These are phyloP conservation scores for Aphanomyces cochlioides DNA, from an alignment of 352 stramenopile genomes.

Conservation along the genomic window DNA sequence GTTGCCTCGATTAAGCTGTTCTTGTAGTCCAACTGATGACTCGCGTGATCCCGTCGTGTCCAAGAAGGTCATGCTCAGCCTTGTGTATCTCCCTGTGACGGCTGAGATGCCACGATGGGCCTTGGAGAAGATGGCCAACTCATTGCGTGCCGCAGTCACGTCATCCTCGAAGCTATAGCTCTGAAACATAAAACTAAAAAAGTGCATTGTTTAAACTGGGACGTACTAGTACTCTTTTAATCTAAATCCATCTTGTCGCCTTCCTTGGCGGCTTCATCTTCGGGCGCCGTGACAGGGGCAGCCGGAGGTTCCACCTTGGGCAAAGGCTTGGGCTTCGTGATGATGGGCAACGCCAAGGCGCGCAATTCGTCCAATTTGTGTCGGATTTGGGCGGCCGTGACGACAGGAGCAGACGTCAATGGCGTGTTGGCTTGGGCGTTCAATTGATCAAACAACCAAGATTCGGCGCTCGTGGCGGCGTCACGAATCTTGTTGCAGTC, in stretches of 20 bases:
- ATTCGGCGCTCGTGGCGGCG: slow-evolving; percentile 81
- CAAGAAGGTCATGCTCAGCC: slow-evolving; percentile 71
- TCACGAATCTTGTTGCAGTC: slow-evolving; percentile 92
- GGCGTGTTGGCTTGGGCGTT: slow-evolving; percentile 90
- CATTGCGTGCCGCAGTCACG: slow-evolving; percentile 47
- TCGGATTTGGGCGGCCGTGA: slow-evolving; percentile 88
- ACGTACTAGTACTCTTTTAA: slow-evolving; percentile 39
- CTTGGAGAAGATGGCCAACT: slow-evolving; percentile 70
- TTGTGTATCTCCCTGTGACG: slow-evolving; percentile 76
- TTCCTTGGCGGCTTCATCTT: slow-evolving; percentile 46
- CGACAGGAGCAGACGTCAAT: slow-evolving; percentile 83
- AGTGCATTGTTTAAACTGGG: slow-evolving; percentile 4
- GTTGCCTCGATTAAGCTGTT: background rate
- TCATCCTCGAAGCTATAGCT: slow-evolving; percentile 12
- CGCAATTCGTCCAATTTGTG: slow-evolving; percentile 89
- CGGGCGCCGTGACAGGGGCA: slow-evolving; percentile 36
- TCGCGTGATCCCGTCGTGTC: slow-evolving; percentile 55
- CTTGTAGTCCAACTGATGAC: slow-evolving; percentile 42
- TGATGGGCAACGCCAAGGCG: slow-evolving; percentile 88
- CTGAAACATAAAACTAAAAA: slow-evolving; percentile 17
- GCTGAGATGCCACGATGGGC: slow-evolving; percentile 73
- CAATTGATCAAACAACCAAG: slow-evolving; percentile 96
- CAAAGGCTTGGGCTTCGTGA: slow-evolving; percentile 94
- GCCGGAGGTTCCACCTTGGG: slow-evolving; percentile 70
- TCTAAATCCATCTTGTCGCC: slow-evolving; percentile 85